Evolutionary conservation across 2,329 filamentous ascomycete genomes (phyloP), one percentile per base, ranked within the genome.

Genomic region (Chaetomiaceae sp.): DNA sequence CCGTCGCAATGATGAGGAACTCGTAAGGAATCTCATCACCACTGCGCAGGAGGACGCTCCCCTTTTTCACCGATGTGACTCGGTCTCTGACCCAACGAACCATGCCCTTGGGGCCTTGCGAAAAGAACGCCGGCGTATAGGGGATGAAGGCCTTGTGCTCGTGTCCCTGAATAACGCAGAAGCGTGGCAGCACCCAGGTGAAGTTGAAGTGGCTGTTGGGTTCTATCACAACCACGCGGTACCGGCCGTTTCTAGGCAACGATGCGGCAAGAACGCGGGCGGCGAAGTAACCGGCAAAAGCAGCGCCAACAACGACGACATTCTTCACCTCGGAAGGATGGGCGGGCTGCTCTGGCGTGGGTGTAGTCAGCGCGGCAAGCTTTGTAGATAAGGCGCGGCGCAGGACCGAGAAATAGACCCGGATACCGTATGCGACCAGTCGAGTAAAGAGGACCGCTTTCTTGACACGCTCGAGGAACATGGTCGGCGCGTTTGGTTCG

Each of bases 121-220:
- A 25, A 29, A 59, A 59, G 37, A 58, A 59, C 1, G 46, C 48
- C 1, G 58, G 51, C 14, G 48, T 48, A 54, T 83, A 85, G 0
- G 82, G 81, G 38, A 85, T 78, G 56, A 85, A 84, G 0, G 79
- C 79, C 60, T 79, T 79, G 51, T 78, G 65, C 56, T 84, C 81
- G 42, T 82, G 76, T 18, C 74, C 75, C n/a, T 71, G 65, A 5
- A 79, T 68, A 13, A 84, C 80, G 36, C 74, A 78, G 62, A 78
- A 82, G 4, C 82, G 73, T 0, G 82, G 82, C 33, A 85, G 73
- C 11, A 77, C 74, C 73, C 80, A 85, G 0, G 78, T 77, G 60
- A 79, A 82, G 57, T 84, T 76, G 64, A 84, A 81, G 64, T 84
- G 81, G 3, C 73, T 75, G 62, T 81, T 80, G 41, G 76, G 78